Base-by-base conservation (phyloP, 225 moss, liverwort and hornwort species). In the Bryoerythrophyllum caledonicum region DNA sequence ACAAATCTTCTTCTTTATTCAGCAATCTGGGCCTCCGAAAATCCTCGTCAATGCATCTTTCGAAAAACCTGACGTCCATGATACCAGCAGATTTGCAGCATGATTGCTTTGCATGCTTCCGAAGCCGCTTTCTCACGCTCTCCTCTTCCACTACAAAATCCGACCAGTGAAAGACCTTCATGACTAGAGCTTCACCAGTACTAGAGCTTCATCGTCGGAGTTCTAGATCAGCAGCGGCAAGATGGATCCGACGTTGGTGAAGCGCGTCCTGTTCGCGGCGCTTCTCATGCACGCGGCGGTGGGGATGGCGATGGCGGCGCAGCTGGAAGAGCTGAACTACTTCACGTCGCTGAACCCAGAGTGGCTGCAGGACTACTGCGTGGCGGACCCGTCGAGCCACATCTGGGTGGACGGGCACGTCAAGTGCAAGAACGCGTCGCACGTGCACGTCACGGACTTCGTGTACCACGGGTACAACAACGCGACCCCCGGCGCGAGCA, bases 321-420 rank as follows among this genome's bases (percentile, higher is more conserved):
- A n/a, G 0, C 60, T 63, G 1, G 73, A 77, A 4, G 28, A 38
- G 11, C 3, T 40, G 1, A 25, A 54, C 0, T 71, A 59, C n/a
- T 71, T 43, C 49, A 73, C 61, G 10, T 16, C 10, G 3, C 37
- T 73, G 6, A 7, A 71, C 0, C 59, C 71, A 2, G 71, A 71
- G 44, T 60, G 71, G 71, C 73, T 82, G 0, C 63, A 74, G 2
- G 82, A 78, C 69, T 82, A 73, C 62, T 82, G 78, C 49, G 63
- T 82, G 0, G 82, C 82, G 5, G 77, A 82, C 24, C 28, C 27
- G 68, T 56, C 48, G 13, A 77, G 82, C 38, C 63, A 68, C 55
- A 17, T 77, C 37, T 68, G 55, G 56, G 38, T 82, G 3, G 73
- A 73, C 27, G 81, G 73, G 0, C 37, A 77, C 1, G 67, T 82